These are phyloP conservation scores for Alternaria sp. DNA, from an alignment of 2,329 filamentous ascomycete genomes.

Conservation along the genomic window DNA sequence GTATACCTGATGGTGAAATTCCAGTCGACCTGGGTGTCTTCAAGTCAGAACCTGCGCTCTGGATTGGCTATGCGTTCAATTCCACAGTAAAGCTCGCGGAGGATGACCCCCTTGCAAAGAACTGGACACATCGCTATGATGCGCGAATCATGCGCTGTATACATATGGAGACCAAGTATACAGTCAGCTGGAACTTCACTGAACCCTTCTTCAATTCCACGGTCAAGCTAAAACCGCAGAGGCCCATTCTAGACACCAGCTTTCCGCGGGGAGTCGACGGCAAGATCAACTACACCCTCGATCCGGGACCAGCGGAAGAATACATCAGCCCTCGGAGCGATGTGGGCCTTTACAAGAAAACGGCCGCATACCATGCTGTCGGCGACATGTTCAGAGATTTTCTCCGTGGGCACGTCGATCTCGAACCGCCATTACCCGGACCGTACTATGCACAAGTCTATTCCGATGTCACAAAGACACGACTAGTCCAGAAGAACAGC, in stretches of 20 bases:
- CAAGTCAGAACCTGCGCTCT: slow-evolving; percentile 43
- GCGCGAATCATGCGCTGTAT: slow-evolving; percentile 40
- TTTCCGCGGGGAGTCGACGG: slow-evolving; percentile 43
- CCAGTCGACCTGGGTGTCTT: slow-evolving; percentile 35
- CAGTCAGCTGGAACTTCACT: slow-evolving; percentile 38
- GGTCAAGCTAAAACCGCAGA: slow-evolving; percentile 27
- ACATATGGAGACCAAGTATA: slow-evolving; percentile 45
- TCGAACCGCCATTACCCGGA: slow-evolving; percentile 34
- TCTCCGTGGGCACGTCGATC: slow-evolving; percentile 37
- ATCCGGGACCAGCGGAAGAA: slow-evolving; percentile 28
- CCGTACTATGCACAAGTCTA: slow-evolving; percentile 34
- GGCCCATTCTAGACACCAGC: slow-evolving; percentile 40
- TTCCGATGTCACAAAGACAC: slow-evolving; percentile 51
- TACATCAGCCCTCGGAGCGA: slow-evolving; percentile 35
- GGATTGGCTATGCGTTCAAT: slow-evolving; percentile 44
- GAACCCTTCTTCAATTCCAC: slow-evolving; percentile 36
- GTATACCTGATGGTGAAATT: slow-evolving; percentile 30
- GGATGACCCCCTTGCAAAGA: slow-evolving; percentile 27
- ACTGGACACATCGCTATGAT: slow-evolving; percentile 40
- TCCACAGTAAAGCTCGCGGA: slow-evolving; percentile 26
- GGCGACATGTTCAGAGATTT: slow-evolving; percentile 41
- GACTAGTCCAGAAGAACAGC: slow-evolving; percentile 48
- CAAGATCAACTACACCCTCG: slow-evolving; percentile 43
- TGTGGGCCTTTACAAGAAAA: slow-evolving; percentile 39
- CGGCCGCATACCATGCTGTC: slow-evolving; percentile 43